phyloP scores from a whole-genome alignment of 202 grass and related monocot species.

The Dendrocalamus latiflorus region DNA sequence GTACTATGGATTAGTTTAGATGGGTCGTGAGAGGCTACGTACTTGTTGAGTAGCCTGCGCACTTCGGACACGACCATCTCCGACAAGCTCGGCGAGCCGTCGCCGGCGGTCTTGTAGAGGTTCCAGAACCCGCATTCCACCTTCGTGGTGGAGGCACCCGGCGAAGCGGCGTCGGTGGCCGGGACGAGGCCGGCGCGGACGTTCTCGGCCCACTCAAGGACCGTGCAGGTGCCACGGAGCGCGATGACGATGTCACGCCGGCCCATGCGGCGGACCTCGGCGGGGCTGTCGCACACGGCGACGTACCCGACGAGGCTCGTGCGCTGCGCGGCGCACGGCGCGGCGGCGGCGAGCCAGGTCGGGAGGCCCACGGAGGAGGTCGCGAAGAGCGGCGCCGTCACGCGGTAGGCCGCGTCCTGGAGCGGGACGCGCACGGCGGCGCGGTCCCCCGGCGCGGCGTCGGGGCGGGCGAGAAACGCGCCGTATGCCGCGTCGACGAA shows the following conservation, averaged over 20 bases:
- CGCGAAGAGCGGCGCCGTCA: conserved; percentile 70
- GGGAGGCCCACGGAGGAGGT: conserved; percentile 54
- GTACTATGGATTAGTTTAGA: neutral
- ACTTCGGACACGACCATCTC: conserved; percentile 53
- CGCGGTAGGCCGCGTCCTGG: conserved; percentile 53
- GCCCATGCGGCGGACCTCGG: conserved; percentile 75
- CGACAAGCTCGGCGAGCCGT: conserved; percentile 52
- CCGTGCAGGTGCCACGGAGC: conserved; percentile 80
- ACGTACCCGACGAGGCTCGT: too few relatives aligned
- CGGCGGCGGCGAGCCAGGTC: conserved; percentile 25
- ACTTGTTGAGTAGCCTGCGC: conserved; percentile 31
- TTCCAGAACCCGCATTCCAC: conserved; percentile 87
- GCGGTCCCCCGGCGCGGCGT: conserved; percentile 16
- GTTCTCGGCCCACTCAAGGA: conserved; percentile 93
- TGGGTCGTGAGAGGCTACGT: conserved; percentile 6
- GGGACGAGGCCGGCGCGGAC: conserved; percentile 64
- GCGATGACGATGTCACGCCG: conserved; percentile 83
- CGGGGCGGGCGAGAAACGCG: conserved; percentile 50
- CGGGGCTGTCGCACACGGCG: conserved; percentile 64
- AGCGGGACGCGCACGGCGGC: conserved; percentile 28
- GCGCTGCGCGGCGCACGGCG: conserved; percentile 41
- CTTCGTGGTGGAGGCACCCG: conserved; percentile 7
- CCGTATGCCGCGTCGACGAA: conserved; percentile 72
- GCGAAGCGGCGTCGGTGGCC: neutral
- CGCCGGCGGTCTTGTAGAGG: conserved; percentile 64